These are phyloP conservation scores for Pelargonium australe DNA, from an alignment of 441 rosid genomes.

Conservation along the genomic window DNA sequence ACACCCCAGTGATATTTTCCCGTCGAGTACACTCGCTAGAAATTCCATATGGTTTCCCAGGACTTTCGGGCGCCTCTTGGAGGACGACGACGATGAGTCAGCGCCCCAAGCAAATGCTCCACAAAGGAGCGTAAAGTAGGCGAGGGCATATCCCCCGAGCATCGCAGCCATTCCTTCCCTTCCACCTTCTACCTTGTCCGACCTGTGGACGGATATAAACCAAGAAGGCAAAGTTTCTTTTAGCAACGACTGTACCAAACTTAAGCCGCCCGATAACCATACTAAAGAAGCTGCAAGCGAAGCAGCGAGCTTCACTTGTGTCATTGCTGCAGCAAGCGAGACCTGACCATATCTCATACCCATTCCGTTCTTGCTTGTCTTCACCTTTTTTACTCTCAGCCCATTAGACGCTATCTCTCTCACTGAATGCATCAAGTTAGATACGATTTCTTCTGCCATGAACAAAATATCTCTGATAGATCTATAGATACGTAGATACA, in stretches of 20 bases:
- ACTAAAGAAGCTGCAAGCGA: constrained; percentile 63
- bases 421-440: constrained; percentile 58
- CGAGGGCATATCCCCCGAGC: constrained; percentile 65
- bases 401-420: constrained; percentile 49
- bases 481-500: constrained; percentile 59
- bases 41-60: constrained; percentile 58
- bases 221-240: constrained; percentile 70
- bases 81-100: constrained; percentile 51
- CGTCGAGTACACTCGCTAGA: constrained; percentile 55
- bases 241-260: constrained; percentile 51
- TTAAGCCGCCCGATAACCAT: constrained; percentile 62
- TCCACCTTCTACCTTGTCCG: constrained; percentile 36
- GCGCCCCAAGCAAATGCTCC: constrained; percentile 71
- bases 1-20: constrained; percentile 63
- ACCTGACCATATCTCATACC: constrained; percentile 39
- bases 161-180: constrained; percentile 49
- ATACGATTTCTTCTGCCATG: constrained; percentile 52
- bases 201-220: constrained; percentile 56
- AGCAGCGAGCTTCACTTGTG: constrained; percentile 59
- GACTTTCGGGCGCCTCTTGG: constrained; percentile 52
- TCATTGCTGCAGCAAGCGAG: constrained; percentile 56
- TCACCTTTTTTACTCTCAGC: constrained; percentile 40
- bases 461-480: constrained; percentile 52
- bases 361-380: constrained; percentile 40
- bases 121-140: constrained; percentile 53